These are phyloP conservation scores for Myxozyma kluyveri DNA, from an alignment of 805 yeast species.

Conservation along the genomic window DNA sequence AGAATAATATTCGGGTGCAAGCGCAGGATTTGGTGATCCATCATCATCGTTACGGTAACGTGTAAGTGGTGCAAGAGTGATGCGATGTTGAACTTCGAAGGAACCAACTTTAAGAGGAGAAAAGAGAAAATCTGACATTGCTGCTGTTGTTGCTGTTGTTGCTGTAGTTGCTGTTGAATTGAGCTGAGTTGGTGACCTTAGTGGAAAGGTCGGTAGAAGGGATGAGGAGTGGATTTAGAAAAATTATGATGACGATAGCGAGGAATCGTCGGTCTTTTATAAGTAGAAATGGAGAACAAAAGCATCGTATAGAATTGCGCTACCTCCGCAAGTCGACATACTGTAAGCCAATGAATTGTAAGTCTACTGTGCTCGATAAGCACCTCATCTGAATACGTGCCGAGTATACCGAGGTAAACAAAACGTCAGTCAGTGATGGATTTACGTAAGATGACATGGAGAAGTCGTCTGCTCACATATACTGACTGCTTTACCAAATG, in stretches of 20 bases:
- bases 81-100: slow-evolving; percentile 39
- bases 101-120: slow-evolving; percentile 34
- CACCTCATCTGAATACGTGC: too few relatives aligned
- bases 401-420: too few relatives aligned
- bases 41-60: slow-evolving; percentile 40
- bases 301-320: not conserved
- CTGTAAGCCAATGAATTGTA: too few relatives aligned
- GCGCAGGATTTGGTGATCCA: slow-evolving; percentile 38
- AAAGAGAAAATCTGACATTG: slow-evolving; percentile 28
- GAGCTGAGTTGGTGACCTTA: not conserved
- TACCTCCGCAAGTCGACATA: not conserved
- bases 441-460: too few relatives aligned
- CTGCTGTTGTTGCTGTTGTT: not conserved
- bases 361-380: too few relatives aligned
- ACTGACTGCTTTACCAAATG: too few relatives aligned
- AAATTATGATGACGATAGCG: not conserved
- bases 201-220: not conserved
- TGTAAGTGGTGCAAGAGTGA: slow-evolving; percentile 53
- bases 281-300: not conserved
- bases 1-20: slow-evolving; percentile 51
- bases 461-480: too few relatives aligned
- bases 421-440: too few relatives aligned
- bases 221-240: not conserved
- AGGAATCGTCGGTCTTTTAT: not conserved
- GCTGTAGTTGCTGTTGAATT: not conserved